These are phyloP conservation scores for Pyracantha coccinea DNA, from an alignment of 331 rosid species.

Conservation along the genomic window DNA sequence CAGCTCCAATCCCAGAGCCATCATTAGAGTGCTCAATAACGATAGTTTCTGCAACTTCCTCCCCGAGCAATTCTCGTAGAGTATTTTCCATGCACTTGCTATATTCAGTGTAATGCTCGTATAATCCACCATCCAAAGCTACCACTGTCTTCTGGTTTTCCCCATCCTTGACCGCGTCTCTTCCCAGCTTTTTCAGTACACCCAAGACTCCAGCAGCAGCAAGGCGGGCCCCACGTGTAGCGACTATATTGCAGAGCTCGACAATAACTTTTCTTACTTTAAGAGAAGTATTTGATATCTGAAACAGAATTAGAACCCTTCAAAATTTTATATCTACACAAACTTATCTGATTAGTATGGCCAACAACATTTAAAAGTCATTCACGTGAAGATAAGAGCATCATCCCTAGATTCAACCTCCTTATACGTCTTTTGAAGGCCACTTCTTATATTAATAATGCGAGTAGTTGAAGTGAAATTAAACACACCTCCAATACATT, in stretches of 20 bases:
- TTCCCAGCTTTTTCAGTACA: conserved; percentile 70
- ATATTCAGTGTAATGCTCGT: conserved; percentile 68
- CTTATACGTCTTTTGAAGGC: background rate
- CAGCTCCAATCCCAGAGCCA: conserved; percentile 92
- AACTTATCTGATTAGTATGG: background rate
- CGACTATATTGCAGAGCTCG: conserved; percentile 61
- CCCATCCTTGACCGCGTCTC: conserved; percentile 32
- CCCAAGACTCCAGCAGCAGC: conserved; percentile 84
- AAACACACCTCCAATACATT: too few relatives aligned
- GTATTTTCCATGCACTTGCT: conserved; percentile 63
- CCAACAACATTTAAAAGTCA: background rate
- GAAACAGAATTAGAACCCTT: background rate
- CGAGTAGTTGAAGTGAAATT: too few relatives aligned
- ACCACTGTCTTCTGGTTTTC: conserved; percentile 49
- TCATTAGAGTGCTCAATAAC: conserved; percentile 58
- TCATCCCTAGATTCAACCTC: background rate
- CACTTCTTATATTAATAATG: too few relatives aligned
- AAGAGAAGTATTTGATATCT: conserved; percentile 61
- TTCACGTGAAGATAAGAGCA: background rate
- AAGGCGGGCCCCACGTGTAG: conserved; percentile 85
- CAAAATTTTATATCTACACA: background rate
- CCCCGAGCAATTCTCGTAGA: conserved; percentile 57
- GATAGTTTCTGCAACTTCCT: conserved; percentile 32
- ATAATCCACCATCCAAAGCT: conserved; percentile 86
- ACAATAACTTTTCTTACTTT: conserved; percentile 48